phyloP scores from a whole-genome alignment of 495 filamentous ascomycete genomes.

The Glarea lozoyensis region DNA sequence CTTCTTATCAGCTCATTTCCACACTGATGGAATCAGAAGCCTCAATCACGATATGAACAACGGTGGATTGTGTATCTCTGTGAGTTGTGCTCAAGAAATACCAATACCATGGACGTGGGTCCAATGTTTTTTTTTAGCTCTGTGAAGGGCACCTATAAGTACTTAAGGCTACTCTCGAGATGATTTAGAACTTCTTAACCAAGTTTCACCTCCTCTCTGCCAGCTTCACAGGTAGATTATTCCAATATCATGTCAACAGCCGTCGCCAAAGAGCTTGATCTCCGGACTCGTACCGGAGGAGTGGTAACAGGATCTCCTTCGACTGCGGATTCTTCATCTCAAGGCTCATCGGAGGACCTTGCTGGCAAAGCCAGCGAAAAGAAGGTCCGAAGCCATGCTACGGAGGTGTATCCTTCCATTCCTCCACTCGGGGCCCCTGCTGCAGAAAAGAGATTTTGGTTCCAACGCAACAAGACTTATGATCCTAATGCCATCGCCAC shows the following conservation, averaged over 20 bases:
- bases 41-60: no score
- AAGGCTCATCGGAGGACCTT: background rate
- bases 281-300: background rate
- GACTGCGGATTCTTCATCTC: background rate
- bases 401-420: slow-evolving; percentile 2
- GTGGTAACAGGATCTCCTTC: background rate
- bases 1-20: no score
- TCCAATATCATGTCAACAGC: background rate
- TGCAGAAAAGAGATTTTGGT: slow-evolving; percentile 36
- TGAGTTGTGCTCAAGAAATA: background rate
- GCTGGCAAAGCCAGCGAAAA: background rate
- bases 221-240: background rate
- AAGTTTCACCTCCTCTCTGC: background rate
- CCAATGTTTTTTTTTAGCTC: background rate
- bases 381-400: background rate
- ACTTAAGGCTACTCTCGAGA: background rate
- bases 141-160: slow-evolving; percentile 1
- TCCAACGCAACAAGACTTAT: slow-evolving; percentile 29
- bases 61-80: no score
- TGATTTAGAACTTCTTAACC: background rate
- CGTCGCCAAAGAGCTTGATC: background rate
- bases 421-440: slow-evolving; percentile 29
- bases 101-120: background rate
- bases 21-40: no score
- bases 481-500: slow-evolving; percentile 50